Percentiles rank a stretch among this genome's conserved stretches.
Evolutionary conservation across 2,329 filamentous ascomycete genomes (phyloP).

Genomic region (Venturia pyrina): DNA sequence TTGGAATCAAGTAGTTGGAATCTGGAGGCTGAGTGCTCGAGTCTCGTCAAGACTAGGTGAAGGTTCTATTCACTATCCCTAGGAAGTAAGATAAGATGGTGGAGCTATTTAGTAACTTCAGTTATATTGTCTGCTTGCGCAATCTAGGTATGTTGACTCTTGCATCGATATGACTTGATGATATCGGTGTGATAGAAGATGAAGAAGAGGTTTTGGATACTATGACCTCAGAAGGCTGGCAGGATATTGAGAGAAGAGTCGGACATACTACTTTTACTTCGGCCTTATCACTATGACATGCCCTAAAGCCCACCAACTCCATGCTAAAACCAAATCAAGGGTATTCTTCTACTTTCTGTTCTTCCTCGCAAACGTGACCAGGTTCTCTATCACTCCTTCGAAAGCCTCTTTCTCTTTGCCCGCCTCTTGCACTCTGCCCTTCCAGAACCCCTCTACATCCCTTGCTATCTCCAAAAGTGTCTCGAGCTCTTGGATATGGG

Average conservation of each 20-base stretch:
- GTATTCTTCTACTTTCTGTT: constrained; percentile 54
- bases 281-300: neutral
- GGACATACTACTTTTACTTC: neutral
- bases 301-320: neutral
- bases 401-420: constrained; percentile 87
- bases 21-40: no score
- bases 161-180: no score
- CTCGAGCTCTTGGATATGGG: constrained; percentile 46
- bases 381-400: constrained; percentile 91
- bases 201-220: neutral
- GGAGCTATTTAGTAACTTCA: no score
- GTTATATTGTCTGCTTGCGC: no score
- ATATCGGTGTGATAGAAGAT: no score
- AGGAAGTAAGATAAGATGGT: no score
- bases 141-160: no score
- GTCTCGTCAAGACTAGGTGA: no score
- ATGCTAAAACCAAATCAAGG: neutral
- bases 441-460: constrained; percentile 78
- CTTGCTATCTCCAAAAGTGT: constrained; percentile 58
- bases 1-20: no score
- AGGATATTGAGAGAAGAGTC: neutral
- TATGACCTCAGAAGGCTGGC: neutral
- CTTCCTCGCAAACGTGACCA: constrained; percentile 84
- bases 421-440: constrained; percentile 74
- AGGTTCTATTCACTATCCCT: no score